Conservation (phyloP, 2,329 filamentous ascomycete species). For the Elsinoe fawcettii region DNA sequence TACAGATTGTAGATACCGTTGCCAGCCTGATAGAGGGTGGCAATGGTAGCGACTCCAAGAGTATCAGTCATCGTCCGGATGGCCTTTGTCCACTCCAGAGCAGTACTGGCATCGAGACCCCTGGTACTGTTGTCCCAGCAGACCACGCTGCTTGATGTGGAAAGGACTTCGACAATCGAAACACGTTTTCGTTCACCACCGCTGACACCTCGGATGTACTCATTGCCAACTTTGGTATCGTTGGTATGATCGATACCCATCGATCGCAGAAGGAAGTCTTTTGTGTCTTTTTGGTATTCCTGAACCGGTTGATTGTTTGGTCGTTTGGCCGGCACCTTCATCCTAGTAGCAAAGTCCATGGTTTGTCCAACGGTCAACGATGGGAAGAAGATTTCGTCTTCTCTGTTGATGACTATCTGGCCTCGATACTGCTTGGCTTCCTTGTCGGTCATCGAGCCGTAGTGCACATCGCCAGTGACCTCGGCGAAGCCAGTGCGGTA, state of each 20-base stretch:
- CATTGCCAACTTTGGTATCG: constrained; percentile 61
- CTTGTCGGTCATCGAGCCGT: constrained; percentile 40
- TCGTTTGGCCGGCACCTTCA: constrained; percentile 42
- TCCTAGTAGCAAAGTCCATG: constrained; percentile 47
- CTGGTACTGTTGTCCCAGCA: constrained; percentile 63
- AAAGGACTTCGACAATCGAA: constrained; percentile 58
- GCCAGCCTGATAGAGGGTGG: constrained; percentile 62
- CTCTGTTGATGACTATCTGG: constrained; percentile 40
- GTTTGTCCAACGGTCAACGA: constrained; percentile 51
- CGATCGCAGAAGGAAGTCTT: constrained; percentile 50
- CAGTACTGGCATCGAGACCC: constrained; percentile 59
- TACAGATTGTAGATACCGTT: constrained; percentile 58
- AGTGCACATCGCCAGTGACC: constrained; percentile 40
- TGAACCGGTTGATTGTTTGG: constrained; percentile 28
- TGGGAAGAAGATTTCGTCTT: constrained; percentile 47
- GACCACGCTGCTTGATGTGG: constrained; percentile 50
- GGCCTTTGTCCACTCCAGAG: constrained; percentile 50
- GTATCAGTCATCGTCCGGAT: constrained; percentile 59
- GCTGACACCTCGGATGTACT: constrained; percentile 57
- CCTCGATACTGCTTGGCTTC: constrained; percentile 39
- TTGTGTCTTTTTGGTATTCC: constrained; percentile 40
- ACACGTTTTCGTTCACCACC: constrained; percentile 64
- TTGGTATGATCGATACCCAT: constrained; percentile 53
- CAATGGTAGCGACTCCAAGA: constrained; percentile 51
- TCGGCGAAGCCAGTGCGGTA: constrained; percentile 38